Evolutionary conservation across 1,284 basidiomycete genomes (phyloP), one percentile per base, ranked within the genome.

Genomic region (Pseudomicrostroma phylloplanum): DNA sequence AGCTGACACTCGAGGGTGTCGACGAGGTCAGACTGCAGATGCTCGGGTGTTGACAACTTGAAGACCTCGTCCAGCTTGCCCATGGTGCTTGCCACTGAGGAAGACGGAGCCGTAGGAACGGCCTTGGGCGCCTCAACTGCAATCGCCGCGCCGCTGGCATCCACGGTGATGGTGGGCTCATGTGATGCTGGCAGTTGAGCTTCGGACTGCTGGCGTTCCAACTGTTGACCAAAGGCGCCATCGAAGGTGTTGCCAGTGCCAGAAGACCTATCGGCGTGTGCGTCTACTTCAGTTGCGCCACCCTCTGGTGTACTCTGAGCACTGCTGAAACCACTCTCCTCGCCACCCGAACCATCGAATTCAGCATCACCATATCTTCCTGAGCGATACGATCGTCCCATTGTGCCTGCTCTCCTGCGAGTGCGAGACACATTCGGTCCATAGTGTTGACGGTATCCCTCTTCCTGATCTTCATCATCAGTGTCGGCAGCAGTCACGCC

Each of bases 1-100:
- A 96, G 91, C 79, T 93, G 90, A 79, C 92, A 96, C 36, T 87
- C 88, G 58, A 94, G 82, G 71, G 92, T 88, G 11, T 84, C 77
- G 30, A 85, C 77, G 6, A 96, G 83, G 54, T 89, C 87, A 76
- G 71, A 59, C 66, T 70, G 62, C 36, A 75, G 64, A 12, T 42
- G 30, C 15, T 62, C 61, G 19, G 48, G 58, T 3, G 42, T 53
- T 21, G 36, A 1, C n/a, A 26, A 11, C n/a, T 56, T 56, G 30
- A 36, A 36, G 30, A 36, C 30, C 9, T 36, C 30, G 30, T 36
- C 30, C 30, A 36, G 30, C 30, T 36, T 36, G 3, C 30, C 30
- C 30, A 36, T 36, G 13, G 46, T 48, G 7, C n/a, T 48, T n/a
- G 23, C n/a, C 4, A 23, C 46, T n/a, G 46, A 6, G 46, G 4